Conservation (phyloP, 352 stramenopile genomes). For the Globisporangium emineosum region DNA sequence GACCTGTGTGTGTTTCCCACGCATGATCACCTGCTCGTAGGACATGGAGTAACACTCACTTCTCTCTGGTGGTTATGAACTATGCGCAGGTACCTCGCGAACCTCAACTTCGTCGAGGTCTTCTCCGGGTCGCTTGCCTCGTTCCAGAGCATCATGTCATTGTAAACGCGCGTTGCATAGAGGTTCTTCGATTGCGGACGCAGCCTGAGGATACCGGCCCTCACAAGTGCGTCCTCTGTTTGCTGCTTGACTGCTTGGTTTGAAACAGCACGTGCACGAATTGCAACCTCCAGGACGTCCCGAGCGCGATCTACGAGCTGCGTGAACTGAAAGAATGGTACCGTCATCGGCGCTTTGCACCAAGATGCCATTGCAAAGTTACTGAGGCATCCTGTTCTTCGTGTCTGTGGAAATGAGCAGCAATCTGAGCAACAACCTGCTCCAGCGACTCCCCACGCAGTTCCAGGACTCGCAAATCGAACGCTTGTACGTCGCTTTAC, state of each 20-base stretch:
- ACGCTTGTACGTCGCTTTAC: slow-evolving; percentile 26
- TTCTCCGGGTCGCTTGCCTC: slow-evolving; percentile 18
- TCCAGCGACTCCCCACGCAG: slow-evolving; percentile 31
- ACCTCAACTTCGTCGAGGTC: slow-evolving; percentile 21
- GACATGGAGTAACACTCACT: neutral
- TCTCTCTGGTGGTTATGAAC: neutral
- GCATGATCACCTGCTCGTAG: too few relatives aligned
- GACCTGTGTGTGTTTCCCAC: too few relatives aligned
- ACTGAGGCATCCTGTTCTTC: neutral
- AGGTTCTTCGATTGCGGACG: too few relatives aligned
- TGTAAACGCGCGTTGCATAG: too few relatives aligned
- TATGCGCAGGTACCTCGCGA: slow-evolving; percentile 15
- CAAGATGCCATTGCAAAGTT: neutral
- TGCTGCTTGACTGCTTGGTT: neutral
- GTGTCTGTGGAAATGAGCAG: slow-evolving; percentile 12
- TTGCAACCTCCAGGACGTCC: slow-evolving; percentile 33
- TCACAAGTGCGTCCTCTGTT: neutral
- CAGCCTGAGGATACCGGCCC: too few relatives aligned
- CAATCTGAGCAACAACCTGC: slow-evolving; percentile 21
- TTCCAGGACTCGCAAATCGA: slow-evolving; percentile 30
- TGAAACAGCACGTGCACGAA: slow-evolving; percentile 29
- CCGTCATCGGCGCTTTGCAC: neutral
- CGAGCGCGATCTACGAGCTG: slow-evolving; percentile 31
- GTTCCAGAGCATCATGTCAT: slow-evolving; percentile 22
- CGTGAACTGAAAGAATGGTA: slow-evolving; percentile 28